phyloP scores from a whole-genome alignment of 2,329 filamentous ascomycete genomes.

The Juglanconis sp. region DNA sequence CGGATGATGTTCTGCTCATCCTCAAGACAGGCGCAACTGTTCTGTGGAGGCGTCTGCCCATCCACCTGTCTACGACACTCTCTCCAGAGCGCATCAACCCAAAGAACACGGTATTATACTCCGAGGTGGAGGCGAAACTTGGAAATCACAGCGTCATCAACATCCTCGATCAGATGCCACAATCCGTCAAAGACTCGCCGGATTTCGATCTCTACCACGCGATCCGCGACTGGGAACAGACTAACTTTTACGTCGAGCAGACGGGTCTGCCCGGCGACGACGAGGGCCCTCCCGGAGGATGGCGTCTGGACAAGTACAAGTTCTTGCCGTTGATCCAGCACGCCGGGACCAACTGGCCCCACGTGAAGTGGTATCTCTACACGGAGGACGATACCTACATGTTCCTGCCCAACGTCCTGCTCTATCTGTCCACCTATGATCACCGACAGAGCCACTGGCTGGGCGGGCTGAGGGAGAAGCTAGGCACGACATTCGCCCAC shows the following conservation, averaged over 20 bases:
- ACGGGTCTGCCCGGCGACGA: constrained; percentile 9
- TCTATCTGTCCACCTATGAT: constrained; percentile 13
- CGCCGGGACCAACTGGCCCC: background rate
- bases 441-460: constrained; percentile 10
- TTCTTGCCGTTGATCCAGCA: constrained; percentile 1
- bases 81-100: constrained; percentile 22
- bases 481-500: constrained; percentile 15
- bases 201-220: constrained; percentile 21
- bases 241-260: constrained; percentile 25
- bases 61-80: constrained; percentile 26
- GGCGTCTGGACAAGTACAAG: constrained; percentile 13
- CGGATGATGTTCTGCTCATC: constrained; percentile 18
- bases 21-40: constrained; percentile 27
- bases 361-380: constrained; percentile 20
- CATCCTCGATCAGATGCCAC: constrained; percentile 23
- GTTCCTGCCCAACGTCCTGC: constrained; percentile 5
- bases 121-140: constrained; percentile 24
- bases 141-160: constrained; percentile 23
- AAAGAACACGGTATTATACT: constrained; percentile 25
- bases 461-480: constrained; percentile 17
- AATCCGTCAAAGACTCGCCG: constrained; percentile 16
- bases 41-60: constrained; percentile 26
- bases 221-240: constrained; percentile 23
- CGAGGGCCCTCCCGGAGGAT: constrained; percentile 8
- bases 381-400: constrained; percentile 20